Percentiles rank a stretch among this genome's conserved stretches.
These are phyloP conservation scores for Gracilaria domingensis DNA, from an alignment of 23 red algal species.

Conservation along the genomic window DNA sequence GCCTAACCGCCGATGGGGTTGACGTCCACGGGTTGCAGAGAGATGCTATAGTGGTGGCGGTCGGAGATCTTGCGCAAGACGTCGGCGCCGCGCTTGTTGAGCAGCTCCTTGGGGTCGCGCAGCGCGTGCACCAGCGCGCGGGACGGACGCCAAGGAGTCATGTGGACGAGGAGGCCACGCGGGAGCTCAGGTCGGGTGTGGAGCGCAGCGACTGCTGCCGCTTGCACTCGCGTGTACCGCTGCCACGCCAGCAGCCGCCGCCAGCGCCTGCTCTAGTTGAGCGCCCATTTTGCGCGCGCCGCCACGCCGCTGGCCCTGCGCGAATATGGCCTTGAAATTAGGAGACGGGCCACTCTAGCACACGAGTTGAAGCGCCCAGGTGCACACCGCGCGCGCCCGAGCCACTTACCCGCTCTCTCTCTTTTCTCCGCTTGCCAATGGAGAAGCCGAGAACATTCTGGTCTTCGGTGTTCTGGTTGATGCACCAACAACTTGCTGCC, in stretches of 20 bases:
- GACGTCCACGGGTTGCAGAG: no score
- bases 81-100: conserved; percentile 61
- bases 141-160: conserved; percentile 59
- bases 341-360: no score
- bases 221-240: not conserved
- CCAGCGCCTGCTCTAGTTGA: no score
- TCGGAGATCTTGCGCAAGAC: conserved; percentile 73
- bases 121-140: conserved; percentile 26
- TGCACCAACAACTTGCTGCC: not conserved
- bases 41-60: conserved; percentile 74
- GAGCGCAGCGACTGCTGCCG: not conserved
- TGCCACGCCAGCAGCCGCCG: not conserved
- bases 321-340: not conserved
- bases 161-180: not conserved
- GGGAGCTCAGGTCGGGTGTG: not conserved
- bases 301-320: no score
- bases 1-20: conserved; percentile 73
- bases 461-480: not conserved
- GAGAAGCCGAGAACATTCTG: not conserved
- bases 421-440: not conserved
- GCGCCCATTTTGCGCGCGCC: not conserved
- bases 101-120: conserved; percentile 53
- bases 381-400: not conserved
- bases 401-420: not conserved
- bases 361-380: no score